Percentiles rank a stretch among this genome's conserved stretches.
These are phyloP conservation scores for Westerdykella sp. DNA, from an alignment of 2,329 filamentous ascomycete species.

Conservation along the genomic window DNA sequence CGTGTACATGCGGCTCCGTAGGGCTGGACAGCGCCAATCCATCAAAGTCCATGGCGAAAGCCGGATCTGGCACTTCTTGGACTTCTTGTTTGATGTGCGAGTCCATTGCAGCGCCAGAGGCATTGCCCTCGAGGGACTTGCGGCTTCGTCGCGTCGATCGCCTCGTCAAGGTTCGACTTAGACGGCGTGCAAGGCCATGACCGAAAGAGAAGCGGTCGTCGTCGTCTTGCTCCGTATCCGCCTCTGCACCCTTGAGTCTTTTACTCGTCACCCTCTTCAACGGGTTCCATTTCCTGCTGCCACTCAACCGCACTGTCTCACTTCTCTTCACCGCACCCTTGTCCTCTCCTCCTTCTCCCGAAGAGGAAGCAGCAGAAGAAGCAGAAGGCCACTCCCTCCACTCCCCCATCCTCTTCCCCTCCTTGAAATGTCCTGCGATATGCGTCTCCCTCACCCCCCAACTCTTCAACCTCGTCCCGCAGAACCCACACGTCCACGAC, in stretches of 20 bases:
- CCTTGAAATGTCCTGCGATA: slow-evolving; percentile 30
- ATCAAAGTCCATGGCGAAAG: no score
- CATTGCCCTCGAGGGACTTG: background rate
- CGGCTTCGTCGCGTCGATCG: slow-evolving; percentile 3
- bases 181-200: background rate
- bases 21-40: no score
- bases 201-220: background rate
- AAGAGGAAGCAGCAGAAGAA: no score
- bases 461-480: slow-evolving; percentile 14
- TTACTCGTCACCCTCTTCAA: background rate
- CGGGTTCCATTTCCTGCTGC: background rate
- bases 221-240: background rate
- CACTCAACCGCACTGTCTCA: background rate
- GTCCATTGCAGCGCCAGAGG: no score
- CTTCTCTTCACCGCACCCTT: slow-evolving; percentile 1
- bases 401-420: slow-evolving; percentile 23
- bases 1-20: no score
- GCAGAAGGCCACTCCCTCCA: slow-evolving; percentile 14
- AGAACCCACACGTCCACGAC: slow-evolving; percentile 29
- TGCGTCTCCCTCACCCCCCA: slow-evolving; percentile 30
- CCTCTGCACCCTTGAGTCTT: background rate
- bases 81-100: no score
- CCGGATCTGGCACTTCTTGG: no score
- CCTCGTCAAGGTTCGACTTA: slow-evolving; percentile 2
- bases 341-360: background rate